Percentiles rank a stretch among this genome's conserved stretches.
Conservation (phyloP, 305 asterid genomes). For the Fraxinus ornus region DNA sequence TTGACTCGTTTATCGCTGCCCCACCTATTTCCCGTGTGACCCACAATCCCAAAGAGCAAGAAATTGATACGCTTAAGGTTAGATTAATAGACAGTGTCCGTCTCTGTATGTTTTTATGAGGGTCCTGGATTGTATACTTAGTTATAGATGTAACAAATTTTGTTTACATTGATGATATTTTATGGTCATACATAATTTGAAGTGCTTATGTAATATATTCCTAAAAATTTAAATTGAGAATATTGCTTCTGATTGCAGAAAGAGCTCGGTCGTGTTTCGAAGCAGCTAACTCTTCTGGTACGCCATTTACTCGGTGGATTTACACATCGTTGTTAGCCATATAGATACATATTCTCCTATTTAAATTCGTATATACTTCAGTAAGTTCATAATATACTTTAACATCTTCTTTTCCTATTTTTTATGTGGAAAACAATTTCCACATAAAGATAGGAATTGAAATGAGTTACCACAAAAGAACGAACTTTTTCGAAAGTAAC, state of each 20-base stretch:
- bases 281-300: slow-evolving; percentile 64
- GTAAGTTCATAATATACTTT: neutral
- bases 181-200: neutral
- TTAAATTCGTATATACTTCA: neutral
- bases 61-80: slow-evolving; percentile 60
- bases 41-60: slow-evolving; percentile 39
- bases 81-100: neutral
- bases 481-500: neutral
- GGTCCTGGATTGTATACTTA: neutral
- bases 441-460: slow-evolving; percentile 1
- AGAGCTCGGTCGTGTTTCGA: slow-evolving; percentile 62
- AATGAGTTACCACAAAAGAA: neutral
- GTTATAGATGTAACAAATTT: neutral
- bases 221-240: neutral
- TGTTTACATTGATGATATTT: neutral
- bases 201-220: neutral
- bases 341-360: neutral
- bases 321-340: neutral
- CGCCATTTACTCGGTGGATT: neutral
- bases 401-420: neutral
- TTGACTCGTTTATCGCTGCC: slow-evolving; percentile 23
- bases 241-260: slow-evolving; percentile 46
- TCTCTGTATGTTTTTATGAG: neutral
- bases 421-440: neutral
- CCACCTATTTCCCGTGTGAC: slow-evolving; percentile 15